A percentile compares a stretch with the other conserved stretches of the same genome.
Evolutionary conservation across 2,329 filamentous ascomycete species (phyloP).

Genomic region (Gliomastix tumulicola): DNA sequence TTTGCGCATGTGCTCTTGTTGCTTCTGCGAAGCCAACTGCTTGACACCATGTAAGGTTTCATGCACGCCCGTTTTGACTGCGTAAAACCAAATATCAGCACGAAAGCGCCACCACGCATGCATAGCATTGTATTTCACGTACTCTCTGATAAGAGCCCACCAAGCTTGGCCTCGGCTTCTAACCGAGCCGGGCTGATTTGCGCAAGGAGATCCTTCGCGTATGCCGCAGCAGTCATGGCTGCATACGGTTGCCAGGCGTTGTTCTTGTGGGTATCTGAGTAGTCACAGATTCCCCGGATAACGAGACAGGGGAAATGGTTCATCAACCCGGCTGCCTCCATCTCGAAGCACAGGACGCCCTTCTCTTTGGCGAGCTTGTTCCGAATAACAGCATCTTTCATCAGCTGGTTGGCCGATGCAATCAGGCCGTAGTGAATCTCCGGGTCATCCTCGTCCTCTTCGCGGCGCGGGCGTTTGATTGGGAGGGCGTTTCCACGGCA

Average conservation of each 20-base stretch:
- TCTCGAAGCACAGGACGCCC: constrained; percentile 4
- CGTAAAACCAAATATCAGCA: too few species aligned
- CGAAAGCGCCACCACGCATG: too few species aligned
- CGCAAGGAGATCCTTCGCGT: constrained; percentile 11
- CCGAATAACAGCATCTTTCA: constrained; percentile 3
- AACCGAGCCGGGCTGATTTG: background rate
- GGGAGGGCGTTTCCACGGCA: too few species aligned
- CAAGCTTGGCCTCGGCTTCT: constrained; percentile 1
- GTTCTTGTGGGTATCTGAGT: constrained; percentile 19
- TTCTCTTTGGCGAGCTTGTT: background rate
- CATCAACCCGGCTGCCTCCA: constrained; percentile 5
- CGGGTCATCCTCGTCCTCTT: background rate
- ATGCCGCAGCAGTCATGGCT: constrained; percentile 14
- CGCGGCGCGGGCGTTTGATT: background rate
- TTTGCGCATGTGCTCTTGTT: too few species aligned
- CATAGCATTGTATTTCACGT: too few species aligned
- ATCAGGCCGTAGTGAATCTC: constrained; percentile 22
- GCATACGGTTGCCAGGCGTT: constrained; percentile 16
- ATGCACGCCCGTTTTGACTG: too few species aligned
- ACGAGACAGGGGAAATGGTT: constrained; percentile 16
- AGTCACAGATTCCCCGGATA: constrained; percentile 22
- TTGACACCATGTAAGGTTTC: too few species aligned
- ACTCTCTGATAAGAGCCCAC: too few species aligned
- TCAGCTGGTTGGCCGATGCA: constrained; percentile 15
- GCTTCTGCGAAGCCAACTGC: too few species aligned